These are phyloP conservation scores for Aleurites moluccanus DNA, from an alignment of 441 rosid species.

Conservation along the genomic window DNA sequence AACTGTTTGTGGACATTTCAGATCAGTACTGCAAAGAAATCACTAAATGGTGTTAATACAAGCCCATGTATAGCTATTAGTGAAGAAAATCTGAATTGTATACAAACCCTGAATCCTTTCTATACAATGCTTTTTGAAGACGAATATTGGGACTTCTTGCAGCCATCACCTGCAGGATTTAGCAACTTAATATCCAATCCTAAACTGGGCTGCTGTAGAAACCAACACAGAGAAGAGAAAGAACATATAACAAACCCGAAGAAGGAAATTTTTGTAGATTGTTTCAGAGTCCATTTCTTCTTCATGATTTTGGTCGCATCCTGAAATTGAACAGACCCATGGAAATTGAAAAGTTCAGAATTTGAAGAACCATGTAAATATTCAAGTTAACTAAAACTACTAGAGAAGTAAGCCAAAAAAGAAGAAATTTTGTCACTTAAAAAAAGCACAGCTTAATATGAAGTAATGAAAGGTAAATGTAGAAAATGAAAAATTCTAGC, in stretches of 20 bases:
- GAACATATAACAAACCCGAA: conserved; percentile 57
- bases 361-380: background rate
- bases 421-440: background rate
- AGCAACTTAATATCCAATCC: conserved; percentile 11
- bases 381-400: background rate
- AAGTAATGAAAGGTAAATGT: too few relatives aligned
- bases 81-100: conserved; percentile 9
- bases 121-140: conserved; percentile 56
- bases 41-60: conserved; percentile 5
- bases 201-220: background rate
- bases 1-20: conserved; percentile 77
- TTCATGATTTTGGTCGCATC: conserved; percentile 95
- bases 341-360: conserved; percentile 5
- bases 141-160: conserved; percentile 92
- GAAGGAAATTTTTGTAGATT: conserved; percentile 77
- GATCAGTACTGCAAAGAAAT: conserved; percentile 25
- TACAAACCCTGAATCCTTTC: conserved; percentile 48
- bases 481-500: too few relatives aligned
- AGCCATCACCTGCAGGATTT: conserved; percentile 78
- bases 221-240: background rate
- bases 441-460: background rate
- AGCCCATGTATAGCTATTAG: background rate
- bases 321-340: conserved; percentile 28
- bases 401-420: background rate
- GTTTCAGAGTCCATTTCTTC: conserved; percentile 84